Conservation (phyloP, 2,329 filamentous ascomycete genomes). For the Neofusicoccum laricinum region DNA sequence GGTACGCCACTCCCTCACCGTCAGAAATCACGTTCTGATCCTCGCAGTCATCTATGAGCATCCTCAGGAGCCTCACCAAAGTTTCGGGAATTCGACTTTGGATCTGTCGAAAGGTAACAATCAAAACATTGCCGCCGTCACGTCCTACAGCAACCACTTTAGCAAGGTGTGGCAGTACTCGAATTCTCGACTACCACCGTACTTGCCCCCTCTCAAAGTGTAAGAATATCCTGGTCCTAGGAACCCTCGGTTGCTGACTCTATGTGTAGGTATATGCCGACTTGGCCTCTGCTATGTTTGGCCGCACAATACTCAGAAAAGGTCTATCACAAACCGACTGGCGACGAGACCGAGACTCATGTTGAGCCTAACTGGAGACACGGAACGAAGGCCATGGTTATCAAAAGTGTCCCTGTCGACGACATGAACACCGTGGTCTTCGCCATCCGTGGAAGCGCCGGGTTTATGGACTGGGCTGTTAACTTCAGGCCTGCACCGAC, state of each 20-base stretch:
- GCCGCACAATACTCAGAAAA: conserved; percentile 74
- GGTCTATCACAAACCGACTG: conserved; percentile 66
- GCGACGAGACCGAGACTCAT: conserved; percentile 64
- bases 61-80: neutral
- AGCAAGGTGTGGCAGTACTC: conserved; percentile 75
- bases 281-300: conserved; percentile 73
- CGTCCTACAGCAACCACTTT: conserved; percentile 54
- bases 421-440: conserved; percentile 77
- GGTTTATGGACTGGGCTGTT: conserved; percentile 82
- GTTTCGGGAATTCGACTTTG: neutral
- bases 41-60: conserved; percentile 15
- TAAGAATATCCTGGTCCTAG: conserved; percentile 38
- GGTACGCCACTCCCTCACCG: conserved; percentile 27
- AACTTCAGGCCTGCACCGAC: conserved; percentile 71
- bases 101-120: neutral
- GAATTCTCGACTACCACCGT: conserved; percentile 69
- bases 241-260: neutral
- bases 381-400: conserved; percentile 81
- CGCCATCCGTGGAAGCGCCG: conserved; percentile 76
- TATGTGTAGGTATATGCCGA: conserved; percentile 61
- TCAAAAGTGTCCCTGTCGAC: conserved; percentile 77
- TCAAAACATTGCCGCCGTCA: neutral
- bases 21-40: conserved; percentile 2
- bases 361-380: conserved; percentile 68
- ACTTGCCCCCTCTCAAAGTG: conserved; percentile 67